These are phyloP conservation scores for Exsudoporus frostii DNA, from an alignment of 768 basidiomycete genomes.

Conservation along the genomic window DNA sequence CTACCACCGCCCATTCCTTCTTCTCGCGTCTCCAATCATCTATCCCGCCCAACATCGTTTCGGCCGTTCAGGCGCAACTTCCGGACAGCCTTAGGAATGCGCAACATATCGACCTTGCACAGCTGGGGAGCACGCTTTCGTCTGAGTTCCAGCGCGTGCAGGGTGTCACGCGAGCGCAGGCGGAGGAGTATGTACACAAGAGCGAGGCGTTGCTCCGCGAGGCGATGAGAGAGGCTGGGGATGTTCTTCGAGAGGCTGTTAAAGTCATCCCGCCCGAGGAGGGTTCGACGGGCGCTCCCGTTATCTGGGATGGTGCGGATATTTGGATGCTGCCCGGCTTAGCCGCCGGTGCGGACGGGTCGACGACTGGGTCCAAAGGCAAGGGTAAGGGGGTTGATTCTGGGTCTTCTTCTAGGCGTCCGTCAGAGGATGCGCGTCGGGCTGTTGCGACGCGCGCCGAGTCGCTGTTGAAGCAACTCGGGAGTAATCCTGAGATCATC, in stretches of 20 bases:
- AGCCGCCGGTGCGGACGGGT: conserved; percentile 20
- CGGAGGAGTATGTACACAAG: conserved; percentile 82
- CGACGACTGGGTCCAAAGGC: conserved; percentile 25
- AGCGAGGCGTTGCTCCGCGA: conserved; percentile 63
- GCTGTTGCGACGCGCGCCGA: conserved; percentile 75
- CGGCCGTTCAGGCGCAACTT: conserved; percentile 63
- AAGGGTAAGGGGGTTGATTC: conserved; percentile 36
- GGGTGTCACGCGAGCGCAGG: conserved; percentile 68
- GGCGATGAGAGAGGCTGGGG: conserved; percentile 77
- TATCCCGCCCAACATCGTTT: conserved; percentile 70
- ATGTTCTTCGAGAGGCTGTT: conserved; percentile 82
- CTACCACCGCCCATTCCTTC: conserved; percentile 41
- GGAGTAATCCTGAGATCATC: conserved; percentile 71
- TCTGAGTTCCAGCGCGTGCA: conserved; percentile 72
- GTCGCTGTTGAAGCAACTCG: conserved; percentile 67
- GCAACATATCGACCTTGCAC: conserved; percentile 63
- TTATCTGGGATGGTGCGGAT: conserved; percentile 84
- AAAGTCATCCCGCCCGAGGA: conserved; percentile 87
- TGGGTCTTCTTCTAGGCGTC: conserved; percentile 26
- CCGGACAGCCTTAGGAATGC: conserved; percentile 65
- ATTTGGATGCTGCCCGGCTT: conserved; percentile 70
- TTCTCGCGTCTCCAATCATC: conserved; percentile 71
- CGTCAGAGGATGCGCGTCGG: conserved; percentile 41
- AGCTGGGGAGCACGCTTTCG: conserved; percentile 60
- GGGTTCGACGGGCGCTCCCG: conserved; percentile 24